Base-by-base conservation (phyloP, 2,329 filamentous ascomycete genomes). In the Thielaviopsis populi region DNA sequence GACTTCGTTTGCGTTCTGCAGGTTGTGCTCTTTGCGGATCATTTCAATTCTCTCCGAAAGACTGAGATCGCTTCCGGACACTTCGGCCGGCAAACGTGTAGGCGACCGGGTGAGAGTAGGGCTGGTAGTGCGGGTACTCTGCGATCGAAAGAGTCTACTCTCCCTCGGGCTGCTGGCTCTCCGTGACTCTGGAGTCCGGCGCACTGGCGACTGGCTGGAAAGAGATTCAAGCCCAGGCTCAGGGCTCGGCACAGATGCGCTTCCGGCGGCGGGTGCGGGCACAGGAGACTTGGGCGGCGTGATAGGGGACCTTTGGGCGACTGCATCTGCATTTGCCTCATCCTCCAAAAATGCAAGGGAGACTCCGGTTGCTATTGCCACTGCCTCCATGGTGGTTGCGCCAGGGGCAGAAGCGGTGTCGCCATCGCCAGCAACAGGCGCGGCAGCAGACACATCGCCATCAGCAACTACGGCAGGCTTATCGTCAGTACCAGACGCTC, bases 21-120 rank as follows among this genome's bases (percentile, higher is more conserved):
- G 69, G 54, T 73, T 72, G 11, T 63, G 46, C 13, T 78, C 74
- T 60, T 73, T 75, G 3, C 72, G 62, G 27, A 72, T 64, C n/a
- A 68, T 59, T 27, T 63, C 64, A 48, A 66, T 42, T 56, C 61
- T 63, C n/a, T 63, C 64, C 17, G 61, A 63, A 60, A 66, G 61
- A 63, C 64, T 66, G 30, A 63, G 58, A 41, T 66, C 64, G 53
- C 42, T 54, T 13, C 56, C 61, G 43, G 46, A 19, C 8, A 17
- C n/a, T 15, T 66, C 64, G 10, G 54, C 8, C 3, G 43, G 37
- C 8, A 46, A 7, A 22, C 37, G 64, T 1, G 61, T 60, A 7
- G 64, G 61, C 13, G 64, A 63, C 33, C 61, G 43, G 11, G 61
- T 43, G 6, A 58, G 19, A 3, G 61, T 17, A 19, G 54, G 61